Conservation (phyloP, 1,139 yeast species). For the Hemisphaericaspora xylanilytica region DNA sequence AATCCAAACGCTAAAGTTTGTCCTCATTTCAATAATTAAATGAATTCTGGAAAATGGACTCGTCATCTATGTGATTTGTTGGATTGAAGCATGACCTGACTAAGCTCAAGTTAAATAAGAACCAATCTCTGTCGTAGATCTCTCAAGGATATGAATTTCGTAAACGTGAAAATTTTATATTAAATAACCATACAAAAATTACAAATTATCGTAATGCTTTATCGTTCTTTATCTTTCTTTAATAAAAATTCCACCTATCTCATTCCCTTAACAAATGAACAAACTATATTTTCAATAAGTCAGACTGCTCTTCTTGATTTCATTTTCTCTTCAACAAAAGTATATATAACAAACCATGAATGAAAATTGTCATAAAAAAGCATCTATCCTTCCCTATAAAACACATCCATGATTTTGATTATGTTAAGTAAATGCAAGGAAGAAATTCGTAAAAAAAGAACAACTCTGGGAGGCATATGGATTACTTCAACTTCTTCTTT, state of each 20-base stretch:
- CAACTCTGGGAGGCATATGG: slow-evolving; percentile 23
- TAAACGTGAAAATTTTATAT: slow-evolving; percentile 6
- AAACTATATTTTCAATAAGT: neutral
- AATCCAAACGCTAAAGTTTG: too few relatives aligned
- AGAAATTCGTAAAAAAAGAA: slow-evolving; percentile 18
- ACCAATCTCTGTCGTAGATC: neutral
- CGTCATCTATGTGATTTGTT: too few relatives aligned
- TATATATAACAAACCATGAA: neutral
- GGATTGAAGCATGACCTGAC: neutral
- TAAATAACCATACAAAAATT: slow-evolving; percentile 6
- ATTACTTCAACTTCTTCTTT: slow-evolving; percentile 98
- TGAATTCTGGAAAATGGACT: too few relatives aligned
- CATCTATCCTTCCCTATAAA: neutral
- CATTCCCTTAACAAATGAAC: neutral
- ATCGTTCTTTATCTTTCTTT: slow-evolving; percentile 1
- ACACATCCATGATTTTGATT: slow-evolving; percentile 2
- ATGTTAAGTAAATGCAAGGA: slow-evolving; percentile 6
- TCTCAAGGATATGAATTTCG: neutral
- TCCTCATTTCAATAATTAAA: too few relatives aligned
- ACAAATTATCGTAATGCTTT: slow-evolving; percentile 5
- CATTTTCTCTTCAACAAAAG: neutral
- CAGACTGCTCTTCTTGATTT: neutral
- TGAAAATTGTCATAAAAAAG: neutral
- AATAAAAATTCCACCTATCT: neutral
- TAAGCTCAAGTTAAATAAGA: neutral